Conservation (phyloP, 164 flowering plant genomes). For the Warburgia ugandensis region DNA sequence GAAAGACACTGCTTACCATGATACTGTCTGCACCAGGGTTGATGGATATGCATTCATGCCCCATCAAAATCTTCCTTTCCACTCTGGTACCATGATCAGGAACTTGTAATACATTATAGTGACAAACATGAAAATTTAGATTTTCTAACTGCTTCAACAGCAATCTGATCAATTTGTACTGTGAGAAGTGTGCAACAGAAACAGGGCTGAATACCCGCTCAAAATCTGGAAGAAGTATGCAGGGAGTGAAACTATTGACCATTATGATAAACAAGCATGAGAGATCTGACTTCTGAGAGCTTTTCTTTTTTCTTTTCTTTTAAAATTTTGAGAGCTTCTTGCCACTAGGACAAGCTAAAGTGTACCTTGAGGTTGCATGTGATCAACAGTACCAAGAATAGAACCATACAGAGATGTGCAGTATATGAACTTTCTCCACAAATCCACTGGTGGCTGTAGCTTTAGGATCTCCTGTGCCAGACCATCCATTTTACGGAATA, state of each 20-base stretch:
- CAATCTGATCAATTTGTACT: slow-evolving; percentile 59
- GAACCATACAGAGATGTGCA: slow-evolving; percentile 83
- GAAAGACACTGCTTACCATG: slow-evolving; percentile 42
- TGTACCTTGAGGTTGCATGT: slow-evolving; percentile 89
- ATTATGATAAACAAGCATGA: background rate
- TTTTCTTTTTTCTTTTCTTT: background rate
- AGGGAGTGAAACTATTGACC: background rate
- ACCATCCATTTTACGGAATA: slow-evolving; percentile 80
- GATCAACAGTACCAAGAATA: slow-evolving; percentile 80
- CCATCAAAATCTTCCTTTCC: slow-evolving; percentile 59
- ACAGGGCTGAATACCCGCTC: slow-evolving; percentile 70
- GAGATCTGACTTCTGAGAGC: background rate
- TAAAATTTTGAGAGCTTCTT: too few species aligned
- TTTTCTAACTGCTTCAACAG: slow-evolving; percentile 54
- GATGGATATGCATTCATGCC: slow-evolving; percentile 69
- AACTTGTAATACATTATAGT: slow-evolving; percentile 20
- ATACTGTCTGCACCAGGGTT: slow-evolving; percentile 37
- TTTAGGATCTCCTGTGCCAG: slow-evolving; percentile 68
- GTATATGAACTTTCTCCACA: slow-evolving; percentile 89
- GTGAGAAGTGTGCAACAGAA: slow-evolving; percentile 94
- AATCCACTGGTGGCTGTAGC: slow-evolving; percentile 76
- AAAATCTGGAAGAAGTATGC: slow-evolving; percentile 51
- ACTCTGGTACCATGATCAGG: slow-evolving; percentile 8
- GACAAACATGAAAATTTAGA: slow-evolving; percentile 34
- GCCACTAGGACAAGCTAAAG: background rate